Conservation (phyloP, 1,284 basidiomycete genomes). For the Jaminaea rosea region DNA sequence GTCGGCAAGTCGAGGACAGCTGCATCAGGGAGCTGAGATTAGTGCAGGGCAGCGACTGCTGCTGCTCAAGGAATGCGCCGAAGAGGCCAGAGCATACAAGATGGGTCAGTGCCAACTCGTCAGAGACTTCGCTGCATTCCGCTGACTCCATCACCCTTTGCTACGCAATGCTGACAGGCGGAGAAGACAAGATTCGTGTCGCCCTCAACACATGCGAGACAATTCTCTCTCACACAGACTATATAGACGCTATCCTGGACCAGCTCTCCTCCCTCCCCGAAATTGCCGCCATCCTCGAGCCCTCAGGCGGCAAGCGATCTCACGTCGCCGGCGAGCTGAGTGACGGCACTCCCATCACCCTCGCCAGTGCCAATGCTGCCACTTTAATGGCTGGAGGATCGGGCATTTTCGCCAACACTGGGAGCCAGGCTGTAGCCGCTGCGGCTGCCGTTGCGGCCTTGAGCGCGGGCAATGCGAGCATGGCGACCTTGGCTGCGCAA, state of each 20-base stretch:
- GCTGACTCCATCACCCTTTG: too few relatives aligned
- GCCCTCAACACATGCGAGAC: conserved; percentile 87
- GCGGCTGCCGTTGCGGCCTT: not conserved
- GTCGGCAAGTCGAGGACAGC: too few relatives aligned
- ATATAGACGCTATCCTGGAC: conserved; percentile 37
- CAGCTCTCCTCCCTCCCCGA: conserved; percentile 30
- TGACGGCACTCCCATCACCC: conserved; percentile 8
- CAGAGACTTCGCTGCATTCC: too few relatives aligned
- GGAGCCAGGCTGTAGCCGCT: not conserved
- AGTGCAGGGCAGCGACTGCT: conserved; percentile 72
- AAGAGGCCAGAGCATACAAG: conserved; percentile 82
- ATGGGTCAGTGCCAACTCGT: too few relatives aligned
- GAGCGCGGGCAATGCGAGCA: not conserved
- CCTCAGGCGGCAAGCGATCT: conserved; percentile 7
- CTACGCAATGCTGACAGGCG: too few relatives aligned
- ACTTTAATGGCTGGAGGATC: not conserved
- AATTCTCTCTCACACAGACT: conserved; percentile 44
- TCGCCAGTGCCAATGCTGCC: conserved; percentile 1
- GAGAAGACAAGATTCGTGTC: conserved; percentile 97
- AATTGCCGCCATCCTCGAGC: conserved; percentile 24
- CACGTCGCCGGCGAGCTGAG: conserved; percentile 10
- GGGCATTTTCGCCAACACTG: not conserved
- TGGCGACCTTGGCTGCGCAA: too few relatives aligned
- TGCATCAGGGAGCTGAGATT: too few relatives aligned
- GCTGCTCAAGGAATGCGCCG: conserved; percentile 82